Conservation (phyloP, 495 filamentous ascomycete species). For the Penicillium ucsense region DNA sequence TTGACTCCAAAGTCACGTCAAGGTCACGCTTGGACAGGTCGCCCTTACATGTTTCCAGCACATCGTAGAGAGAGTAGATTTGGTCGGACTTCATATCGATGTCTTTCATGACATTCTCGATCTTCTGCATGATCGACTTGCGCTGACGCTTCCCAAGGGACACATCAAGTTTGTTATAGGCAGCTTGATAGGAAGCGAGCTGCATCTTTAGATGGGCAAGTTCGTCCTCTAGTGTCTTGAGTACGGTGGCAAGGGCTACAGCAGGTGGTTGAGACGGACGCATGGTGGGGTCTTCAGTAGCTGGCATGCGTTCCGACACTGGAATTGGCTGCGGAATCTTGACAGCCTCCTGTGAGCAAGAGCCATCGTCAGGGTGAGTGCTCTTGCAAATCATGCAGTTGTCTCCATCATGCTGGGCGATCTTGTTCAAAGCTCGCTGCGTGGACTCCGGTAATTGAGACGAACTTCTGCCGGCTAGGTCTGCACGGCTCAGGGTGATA, state of each 20-base stretch:
- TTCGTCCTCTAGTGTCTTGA: conserved; percentile 77
- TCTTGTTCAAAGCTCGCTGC: conserved; percentile 47
- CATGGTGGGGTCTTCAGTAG: conserved; percentile 62
- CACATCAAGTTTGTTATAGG: conserved; percentile 60
- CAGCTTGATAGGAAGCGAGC: conserved; percentile 43
- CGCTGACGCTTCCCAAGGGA: conserved; percentile 59
- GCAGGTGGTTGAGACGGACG: conserved; percentile 66
- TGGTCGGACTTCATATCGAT: conserved; percentile 78
- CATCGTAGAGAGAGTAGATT: conserved; percentile 82
- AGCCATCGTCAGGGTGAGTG: conserved; percentile 33
- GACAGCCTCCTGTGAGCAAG: conserved; percentile 41
- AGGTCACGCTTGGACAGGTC: conserved; percentile 57
- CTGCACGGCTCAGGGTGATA: conserved; percentile 45
- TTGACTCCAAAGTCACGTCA: conserved; percentile 56
- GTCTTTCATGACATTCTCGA: conserved; percentile 51
- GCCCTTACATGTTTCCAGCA: conserved; percentile 74
- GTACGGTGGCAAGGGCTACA: conserved; percentile 67
- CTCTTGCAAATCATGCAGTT: conserved; percentile 71
- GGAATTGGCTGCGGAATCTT: conserved; percentile 58
- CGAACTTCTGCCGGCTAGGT: conserved; percentile 23
- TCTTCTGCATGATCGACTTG: conserved; percentile 51
- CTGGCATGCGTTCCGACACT: conserved; percentile 55
- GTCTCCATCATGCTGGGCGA: conserved; percentile 54
- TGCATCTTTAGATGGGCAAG: conserved; percentile 68
- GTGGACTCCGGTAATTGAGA: conserved; percentile 36